Base-by-base conservation (phyloP, 768 basidiomycete species). In the Termitomyces sp. region DNA sequence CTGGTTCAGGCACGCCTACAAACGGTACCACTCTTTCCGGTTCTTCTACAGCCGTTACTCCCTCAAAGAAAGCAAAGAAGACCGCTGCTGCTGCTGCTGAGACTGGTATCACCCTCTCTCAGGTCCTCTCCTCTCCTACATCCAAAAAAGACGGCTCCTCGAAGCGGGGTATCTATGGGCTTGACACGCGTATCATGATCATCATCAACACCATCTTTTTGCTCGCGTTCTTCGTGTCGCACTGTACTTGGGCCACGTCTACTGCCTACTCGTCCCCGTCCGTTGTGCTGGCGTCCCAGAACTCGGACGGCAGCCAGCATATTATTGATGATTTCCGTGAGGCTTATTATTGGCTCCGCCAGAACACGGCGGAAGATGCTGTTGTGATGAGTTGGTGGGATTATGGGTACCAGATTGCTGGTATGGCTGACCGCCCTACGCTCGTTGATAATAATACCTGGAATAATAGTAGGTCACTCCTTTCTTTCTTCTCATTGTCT, bases 371-470 rank as follows among this genome's bases (percentile, higher is more conserved):
- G 5, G 78, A 94, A 71, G 87, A 92, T 59, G 86, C 94, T 5
- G 95, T 98, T 32, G 87, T 98, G 25, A 95, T 96, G 94, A 92
- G 90, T 59, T 99, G 97, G 97, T 98, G 97, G 97, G 97, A 98
- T 75, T 99, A 98, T 63, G 97, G 96, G 29, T 98, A 99, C 70
- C 96, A 98, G 73, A 98, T 98, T 67, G 97, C 97, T 40, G 97
- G 97, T 40, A 97, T 98, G 92, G 95, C 97, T 23, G 95, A 98
- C 74, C 78, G 96, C 44, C 87, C 94, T 14, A 98, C 96, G 1
- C 75, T 98, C 63, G 96, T 98, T 19, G 96, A 99, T 73, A 98
- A 99, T 75, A 98, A 98, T 69, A 99, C 97, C 0, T 98, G 97
- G 97, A 98, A 99, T 73, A 98, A 98, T 75, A 99, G 95, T 91